phyloP scores from a whole-genome alignment of 345 rosid genomes.

The Pseudoturritis turrita region DNA sequence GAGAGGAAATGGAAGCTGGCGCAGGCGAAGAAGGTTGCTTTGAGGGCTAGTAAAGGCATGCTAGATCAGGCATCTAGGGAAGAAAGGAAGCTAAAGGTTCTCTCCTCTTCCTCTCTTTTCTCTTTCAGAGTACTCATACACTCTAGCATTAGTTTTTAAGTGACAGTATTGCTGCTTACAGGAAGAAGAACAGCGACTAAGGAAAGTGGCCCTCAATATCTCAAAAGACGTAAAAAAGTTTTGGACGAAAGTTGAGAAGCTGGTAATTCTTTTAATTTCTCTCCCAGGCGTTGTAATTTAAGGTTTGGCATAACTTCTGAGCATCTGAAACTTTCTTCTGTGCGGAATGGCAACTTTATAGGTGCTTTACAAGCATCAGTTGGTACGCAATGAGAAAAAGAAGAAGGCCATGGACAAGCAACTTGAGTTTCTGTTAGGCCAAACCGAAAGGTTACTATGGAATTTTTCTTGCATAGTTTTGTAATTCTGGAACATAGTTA shows the following conservation, averaged over 20 bases:
- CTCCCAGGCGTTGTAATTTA: neutral
- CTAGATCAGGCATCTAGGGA: constrained; percentile 87
- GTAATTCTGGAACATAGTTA: neutral
- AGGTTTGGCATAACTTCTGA: constrained; percentile 3
- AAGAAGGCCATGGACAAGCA: constrained; percentile 96
- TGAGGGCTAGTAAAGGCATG: constrained; percentile 97
- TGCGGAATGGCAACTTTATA: constrained; percentile 28
- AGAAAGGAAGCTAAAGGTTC: constrained; percentile 95
- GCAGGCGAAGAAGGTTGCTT: constrained; percentile 92
- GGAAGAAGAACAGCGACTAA: constrained; percentile 91
- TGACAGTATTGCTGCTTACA: constrained; percentile 32
- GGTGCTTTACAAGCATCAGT: constrained; percentile 98
- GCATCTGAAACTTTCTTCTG: constrained; percentile 22
- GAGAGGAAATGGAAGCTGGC: constrained; percentile 99
- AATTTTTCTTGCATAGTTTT: neutral
- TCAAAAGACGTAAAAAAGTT: constrained; percentile 96
- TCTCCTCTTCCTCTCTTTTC: constrained; percentile 1
- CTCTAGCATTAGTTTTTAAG: neutral
- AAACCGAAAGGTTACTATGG: constrained; percentile 81
- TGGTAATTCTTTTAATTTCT: constrained; percentile 48
- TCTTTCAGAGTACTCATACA: neutral
- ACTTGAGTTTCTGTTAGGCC: constrained; percentile 94
- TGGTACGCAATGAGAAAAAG: constrained; percentile 91
- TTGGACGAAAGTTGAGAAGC: constrained; percentile 96
- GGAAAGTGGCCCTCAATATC: constrained; percentile 86